Evolutionary conservation across 2,329 filamentous ascomycete genomes (phyloP).

Genomic region (Diaporthe sp.): DNA sequence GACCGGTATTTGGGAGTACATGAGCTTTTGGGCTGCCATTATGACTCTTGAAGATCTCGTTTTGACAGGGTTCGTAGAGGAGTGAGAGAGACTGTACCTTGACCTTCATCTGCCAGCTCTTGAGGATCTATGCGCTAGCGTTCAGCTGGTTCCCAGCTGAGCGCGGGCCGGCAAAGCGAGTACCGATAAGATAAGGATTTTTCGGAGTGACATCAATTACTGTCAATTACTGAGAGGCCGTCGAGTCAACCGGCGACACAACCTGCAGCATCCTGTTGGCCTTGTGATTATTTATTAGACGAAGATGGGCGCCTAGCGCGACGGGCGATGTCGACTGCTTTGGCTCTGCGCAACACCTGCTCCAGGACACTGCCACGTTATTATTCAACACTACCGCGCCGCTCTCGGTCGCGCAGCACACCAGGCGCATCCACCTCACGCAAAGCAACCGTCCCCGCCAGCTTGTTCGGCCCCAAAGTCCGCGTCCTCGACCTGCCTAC

Average conservation of each 20-base stretch:
- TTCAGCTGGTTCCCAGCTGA: constrained; percentile 7
- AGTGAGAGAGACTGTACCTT: neutral
- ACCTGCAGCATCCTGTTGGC: neutral
- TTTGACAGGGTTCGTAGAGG: neutral
- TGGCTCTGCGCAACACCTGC: constrained; percentile 1
- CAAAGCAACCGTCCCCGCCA: constrained; percentile 2
- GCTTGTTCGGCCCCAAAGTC: constrained; percentile 14
- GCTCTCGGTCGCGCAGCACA: neutral
- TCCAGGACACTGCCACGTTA: neutral
- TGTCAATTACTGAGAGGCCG: constrained; percentile 2
- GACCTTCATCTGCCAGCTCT: neutral
- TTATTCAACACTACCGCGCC: constrained; percentile 2
- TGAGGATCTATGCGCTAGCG: neutral
- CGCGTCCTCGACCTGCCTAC: constrained; percentile 7
- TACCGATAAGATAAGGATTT: constrained; percentile 35
- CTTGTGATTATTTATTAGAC: neutral
- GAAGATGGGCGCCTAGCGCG: constrained; percentile 4
- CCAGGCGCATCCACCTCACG: too few relatives aligned
- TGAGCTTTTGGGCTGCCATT: neutral
- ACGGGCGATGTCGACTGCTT: constrained; percentile 24
- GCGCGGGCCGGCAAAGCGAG: neutral
- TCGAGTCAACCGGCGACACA: constrained; percentile 35
- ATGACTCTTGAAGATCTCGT: neutral
- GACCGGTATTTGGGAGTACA: neutral
- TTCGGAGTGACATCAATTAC: constrained; percentile 27